A percentile compares a stretch with the other conserved stretches of the same genome.
Evolutionary conservation across 306 rosid species (phyloP).

Genomic region (Canavalia gladiata): DNA sequence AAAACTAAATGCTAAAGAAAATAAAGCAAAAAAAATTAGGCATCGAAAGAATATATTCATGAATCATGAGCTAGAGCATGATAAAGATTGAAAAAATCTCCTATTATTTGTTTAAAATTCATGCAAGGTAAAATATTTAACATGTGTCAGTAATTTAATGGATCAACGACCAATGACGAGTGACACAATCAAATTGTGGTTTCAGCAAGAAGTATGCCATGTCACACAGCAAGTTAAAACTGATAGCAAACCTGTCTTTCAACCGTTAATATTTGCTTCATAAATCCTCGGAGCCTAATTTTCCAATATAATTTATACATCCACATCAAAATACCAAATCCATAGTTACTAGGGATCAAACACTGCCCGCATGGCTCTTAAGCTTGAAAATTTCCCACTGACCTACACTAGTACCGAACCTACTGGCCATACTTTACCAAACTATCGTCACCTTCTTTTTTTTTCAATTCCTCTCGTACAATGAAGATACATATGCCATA

Average conservation of each 20-base stretch:
- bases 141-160: not conserved
- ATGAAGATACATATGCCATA: not conserved
- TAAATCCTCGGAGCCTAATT: not conserved
- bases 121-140: not conserved
- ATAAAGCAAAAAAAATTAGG: conserved; percentile 1
- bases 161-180: not conserved
- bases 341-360: not conserved
- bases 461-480: conserved; percentile 16
- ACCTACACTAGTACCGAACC: not conserved
- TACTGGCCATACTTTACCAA: too few species aligned
- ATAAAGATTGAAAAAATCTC: not conserved
- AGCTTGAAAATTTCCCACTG: not conserved
- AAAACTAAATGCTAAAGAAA: not conserved
- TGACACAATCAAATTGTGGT: not conserved
- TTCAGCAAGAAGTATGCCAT: not conserved
- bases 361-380: not conserved
- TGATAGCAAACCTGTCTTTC: not conserved
- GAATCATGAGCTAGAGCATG: conserved; percentile 3
- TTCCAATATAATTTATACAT: conserved; percentile 6
- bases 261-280: not conserved
- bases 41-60: not conserved
- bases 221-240: not conserved
- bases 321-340: too few species aligned
- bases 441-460: too few species aligned
- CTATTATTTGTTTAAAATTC: not conserved